Percentiles rank a stretch among this genome's conserved stretches.
These are phyloP conservation scores for Globisporangium yorkense DNA, from an alignment of 352 stramenopile genomes.

Conservation along the genomic window DNA sequence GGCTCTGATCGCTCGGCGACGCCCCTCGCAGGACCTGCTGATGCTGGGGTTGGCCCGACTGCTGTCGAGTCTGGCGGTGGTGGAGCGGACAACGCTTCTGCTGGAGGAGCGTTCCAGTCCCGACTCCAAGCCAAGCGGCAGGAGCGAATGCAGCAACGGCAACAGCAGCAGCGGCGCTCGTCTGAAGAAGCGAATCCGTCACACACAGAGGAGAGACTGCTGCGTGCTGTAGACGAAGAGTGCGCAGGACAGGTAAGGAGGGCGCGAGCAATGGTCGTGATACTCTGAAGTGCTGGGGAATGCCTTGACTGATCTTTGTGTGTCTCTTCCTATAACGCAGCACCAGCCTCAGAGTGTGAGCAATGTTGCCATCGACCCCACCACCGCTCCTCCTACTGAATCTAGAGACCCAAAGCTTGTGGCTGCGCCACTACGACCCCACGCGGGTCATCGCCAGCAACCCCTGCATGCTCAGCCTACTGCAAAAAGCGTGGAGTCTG, in stretches of 20 bases:
- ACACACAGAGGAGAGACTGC: background rate
- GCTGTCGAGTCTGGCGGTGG: background rate
- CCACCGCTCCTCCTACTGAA: background rate
- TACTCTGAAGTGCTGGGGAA: background rate
- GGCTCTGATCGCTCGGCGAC: background rate
- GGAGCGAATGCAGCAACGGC: constrained; percentile 30
- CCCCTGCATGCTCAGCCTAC: background rate
- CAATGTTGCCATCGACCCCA: constrained; percentile 1
- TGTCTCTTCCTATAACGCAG: background rate
- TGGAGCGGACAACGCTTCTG: background rate
- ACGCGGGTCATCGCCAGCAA: background rate
- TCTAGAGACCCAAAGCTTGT: background rate
- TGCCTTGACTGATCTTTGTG: background rate
- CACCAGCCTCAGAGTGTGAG: background rate
- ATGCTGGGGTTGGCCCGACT: background rate
- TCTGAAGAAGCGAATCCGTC: background rate
- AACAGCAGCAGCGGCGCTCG: constrained; percentile 1
- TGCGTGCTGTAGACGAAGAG: background rate
- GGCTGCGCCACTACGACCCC: background rate
- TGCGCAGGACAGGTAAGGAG: background rate
- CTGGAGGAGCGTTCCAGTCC: constrained; percentile 29
- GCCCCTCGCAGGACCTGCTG: background rate
- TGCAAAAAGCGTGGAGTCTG: background rate
- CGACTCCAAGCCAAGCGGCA: constrained; percentile 56
- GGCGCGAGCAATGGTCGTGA: background rate